Base-by-base conservation (phyloP, 441 rosid species). In the Pelargonium hybrid region DNA sequence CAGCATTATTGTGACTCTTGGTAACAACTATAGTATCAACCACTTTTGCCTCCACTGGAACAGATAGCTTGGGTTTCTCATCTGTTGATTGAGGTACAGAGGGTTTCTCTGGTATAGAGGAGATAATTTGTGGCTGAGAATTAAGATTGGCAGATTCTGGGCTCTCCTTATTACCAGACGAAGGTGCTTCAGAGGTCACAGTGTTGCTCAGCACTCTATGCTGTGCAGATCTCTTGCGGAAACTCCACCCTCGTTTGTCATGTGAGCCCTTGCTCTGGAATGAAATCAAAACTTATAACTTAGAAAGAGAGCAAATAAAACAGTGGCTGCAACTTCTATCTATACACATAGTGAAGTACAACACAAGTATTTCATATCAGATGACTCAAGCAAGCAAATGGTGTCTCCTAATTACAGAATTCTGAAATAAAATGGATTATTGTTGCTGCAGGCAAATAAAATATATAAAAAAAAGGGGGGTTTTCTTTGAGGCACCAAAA, bases 231-330 rank as follows among this genome's bases (percentile, higher is more conserved):
- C 85, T 87, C 83, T 88, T 91, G 73, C 90, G 86, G 82, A 91
- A 89, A 85, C 96, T 91, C 97, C 97, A 91, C 69, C 93, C 86
- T 25, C 84, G 78, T 72, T 82, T 89, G 69, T 87, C 90, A 73
- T 80, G 73, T 43, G 91, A 73, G 65, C 78, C 76, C 77, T 89
- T 86, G 69, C 74, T 82, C 96, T 91, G 88, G 64, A 82, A 73
- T 29, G 43, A 62, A 79, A 69, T 62, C 67, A 25, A 76, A 43
- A 71, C 23, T 52, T 56, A 66, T 18, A 47, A 75, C 11, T 29
- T 23, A 17, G 1, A 18, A 41, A 70, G 20, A 20, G 41, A 43
- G 39, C 34, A 61, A 62, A 15, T 37, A 15, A 2, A 23, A 26
- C 14, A 70, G 23, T 57, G 8, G 8, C 37, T 17, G 68, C 65